Base-by-base conservation (phyloP, 805 yeast species). In the Candida oleophila region DNA sequence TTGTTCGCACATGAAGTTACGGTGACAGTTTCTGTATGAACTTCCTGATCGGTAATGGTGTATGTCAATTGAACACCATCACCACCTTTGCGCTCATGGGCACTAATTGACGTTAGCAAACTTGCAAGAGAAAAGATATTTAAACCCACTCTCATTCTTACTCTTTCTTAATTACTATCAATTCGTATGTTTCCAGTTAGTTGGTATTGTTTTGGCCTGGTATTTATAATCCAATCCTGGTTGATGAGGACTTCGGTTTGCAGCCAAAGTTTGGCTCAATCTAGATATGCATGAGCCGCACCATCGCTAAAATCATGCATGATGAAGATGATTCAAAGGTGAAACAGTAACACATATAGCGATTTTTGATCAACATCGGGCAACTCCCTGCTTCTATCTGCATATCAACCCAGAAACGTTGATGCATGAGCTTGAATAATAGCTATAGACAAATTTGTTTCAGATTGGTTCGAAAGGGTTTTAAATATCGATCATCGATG, bases 1-100 rank as follows among this genome's bases (percentile, higher is more conserved):
- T 51, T 41, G 46, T 51, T 49, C 15, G 54, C 43, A 44, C 66
- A 61, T 18, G 56, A 54, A 28, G 66, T 61, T 33, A 59, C 41
- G 32, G 66, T 38, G 8, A 38, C 22, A 9, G 14, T 11, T 3
- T 3, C 16, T 21, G 41, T 38, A 25, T 25, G 30, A 7, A 25
- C 30, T 15, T 21, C 28, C 9, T 7, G n/a, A 20, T 38, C 28
- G 7, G 41, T 20, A n/a, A 20, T 21, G 12, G 28, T 9, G 14
- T 33, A 33, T 15, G 16, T 15, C 4, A 33, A 14, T 33, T 33
- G 16, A 14, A 14, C n/a, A 8, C 14, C n/a, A 33, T 5, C n/a
- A 14, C 14, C n/a, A 33, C 16, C 36, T 8, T 33, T 15, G 16
- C 14, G 5, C n/a, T 33, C n/a, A 14, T 5, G 11, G 11, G 9